A percentile compares a stretch with the other conserved stretches of the same genome.
Conservation (phyloP, 1,284 basidiomycete genomes). For the Microbotryum intermedium region DNA sequence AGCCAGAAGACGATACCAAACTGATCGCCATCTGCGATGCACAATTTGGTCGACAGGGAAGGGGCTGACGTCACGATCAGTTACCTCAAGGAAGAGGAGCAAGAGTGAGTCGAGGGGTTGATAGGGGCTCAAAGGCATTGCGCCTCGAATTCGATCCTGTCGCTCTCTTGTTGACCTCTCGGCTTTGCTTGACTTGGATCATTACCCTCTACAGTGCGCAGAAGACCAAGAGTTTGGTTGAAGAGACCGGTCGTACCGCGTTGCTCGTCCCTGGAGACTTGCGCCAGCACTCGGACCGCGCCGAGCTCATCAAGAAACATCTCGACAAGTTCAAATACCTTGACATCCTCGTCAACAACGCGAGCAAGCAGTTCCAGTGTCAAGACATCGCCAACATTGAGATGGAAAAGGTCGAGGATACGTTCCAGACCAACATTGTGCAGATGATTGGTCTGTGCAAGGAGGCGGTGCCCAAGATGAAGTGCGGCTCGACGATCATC, state of each 20-base stretch:
- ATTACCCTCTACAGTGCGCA: conserved; percentile 34
- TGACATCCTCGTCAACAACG: conserved; percentile 57
- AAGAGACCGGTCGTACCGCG: conserved; percentile 43
- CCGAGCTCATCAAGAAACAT: conserved; percentile 48
- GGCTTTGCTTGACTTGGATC: neutral
- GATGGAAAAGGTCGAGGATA: conserved; percentile 46
- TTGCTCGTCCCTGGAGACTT: conserved; percentile 49
- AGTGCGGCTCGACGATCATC: conserved; percentile 54
- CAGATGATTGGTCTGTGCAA: conserved; percentile 52
- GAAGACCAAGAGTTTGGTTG: conserved; percentile 46
- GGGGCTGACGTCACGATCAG: conserved; percentile 57
- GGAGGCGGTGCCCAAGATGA: conserved; percentile 48
- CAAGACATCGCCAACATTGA: conserved; percentile 46
- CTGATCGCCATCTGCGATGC: too few species aligned
- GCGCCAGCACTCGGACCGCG: conserved; percentile 39
- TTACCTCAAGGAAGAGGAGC: conserved; percentile 54
- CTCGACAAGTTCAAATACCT: conserved; percentile 45
- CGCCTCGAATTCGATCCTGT: neutral
- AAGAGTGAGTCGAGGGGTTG: conserved; percentile 48
- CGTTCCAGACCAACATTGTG: conserved; percentile 52
- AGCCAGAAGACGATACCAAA: too few species aligned
- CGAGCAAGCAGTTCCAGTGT: conserved; percentile 51
- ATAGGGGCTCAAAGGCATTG: too few species aligned
- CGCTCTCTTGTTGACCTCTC: neutral
- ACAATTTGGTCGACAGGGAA: too few species aligned